phyloP scores from a whole-genome alignment of 805 yeast genomes.

The Lipomyces kockii region DNA sequence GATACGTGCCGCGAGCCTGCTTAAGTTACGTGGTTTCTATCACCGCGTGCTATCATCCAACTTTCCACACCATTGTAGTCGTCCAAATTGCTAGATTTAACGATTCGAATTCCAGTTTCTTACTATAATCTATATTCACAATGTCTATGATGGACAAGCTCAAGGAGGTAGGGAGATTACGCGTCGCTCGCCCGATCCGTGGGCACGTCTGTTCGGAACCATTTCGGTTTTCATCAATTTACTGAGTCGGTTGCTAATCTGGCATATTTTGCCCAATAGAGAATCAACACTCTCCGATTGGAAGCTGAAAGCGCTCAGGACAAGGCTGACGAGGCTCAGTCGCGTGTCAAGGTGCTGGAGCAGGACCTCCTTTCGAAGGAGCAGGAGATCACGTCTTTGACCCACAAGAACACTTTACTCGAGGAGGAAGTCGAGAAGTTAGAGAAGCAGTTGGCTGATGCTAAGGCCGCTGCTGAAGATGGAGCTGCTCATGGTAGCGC shows the following conservation, averaged over 20 bases:
- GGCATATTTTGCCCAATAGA: conserved; percentile 50
- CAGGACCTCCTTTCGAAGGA: conserved; percentile 92
- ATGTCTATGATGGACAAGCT: conserved; percentile 53
- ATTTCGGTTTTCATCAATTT: background rate
- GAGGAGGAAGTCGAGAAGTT: conserved; percentile 78
- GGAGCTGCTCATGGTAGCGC: conserved; percentile 84
- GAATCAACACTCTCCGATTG: conserved; percentile 83
- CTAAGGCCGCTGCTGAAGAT: conserved; percentile 87
- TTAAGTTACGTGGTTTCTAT: background rate
- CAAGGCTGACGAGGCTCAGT: conserved; percentile 84
- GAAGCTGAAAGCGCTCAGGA: conserved; percentile 98
- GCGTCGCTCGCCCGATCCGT: background rate
- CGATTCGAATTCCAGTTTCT: background rate
- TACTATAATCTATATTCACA: background rate
- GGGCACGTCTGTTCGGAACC: background rate
- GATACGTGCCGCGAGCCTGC: background rate
- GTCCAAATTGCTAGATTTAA: background rate
- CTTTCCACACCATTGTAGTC: background rate
- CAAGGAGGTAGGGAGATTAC: conserved; percentile 51
- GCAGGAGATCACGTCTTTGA: conserved; percentile 89
- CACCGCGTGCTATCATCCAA: background rate
- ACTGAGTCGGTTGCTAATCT: background rate
- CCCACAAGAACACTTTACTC: conserved; percentile 86
- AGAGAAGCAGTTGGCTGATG: conserved; percentile 72
- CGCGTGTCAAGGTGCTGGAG: conserved; percentile 84